phyloP scores from a whole-genome alignment of 2,329 filamentous ascomycete species.

The Achaetomium macrosporum region DNA sequence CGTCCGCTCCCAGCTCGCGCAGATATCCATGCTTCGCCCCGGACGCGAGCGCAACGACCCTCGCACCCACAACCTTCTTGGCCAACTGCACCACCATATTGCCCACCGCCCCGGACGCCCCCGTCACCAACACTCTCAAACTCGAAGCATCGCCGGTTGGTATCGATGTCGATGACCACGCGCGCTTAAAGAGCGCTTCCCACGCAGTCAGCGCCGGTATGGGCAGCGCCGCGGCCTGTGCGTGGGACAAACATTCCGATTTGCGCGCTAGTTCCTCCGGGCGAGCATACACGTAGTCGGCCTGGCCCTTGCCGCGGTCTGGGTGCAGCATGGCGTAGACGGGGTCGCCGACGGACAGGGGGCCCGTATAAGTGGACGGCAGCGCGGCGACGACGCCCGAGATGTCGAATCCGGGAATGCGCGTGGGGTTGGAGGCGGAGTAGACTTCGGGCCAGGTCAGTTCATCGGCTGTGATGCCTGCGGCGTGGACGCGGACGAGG shows the following conservation, averaged over 20 bases:
- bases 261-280: slow-evolving; percentile 21
- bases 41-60: slow-evolving; percentile 30
- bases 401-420: slow-evolving; percentile 34
- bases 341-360: slow-evolving; percentile 6
- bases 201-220: slow-evolving; percentile 30
- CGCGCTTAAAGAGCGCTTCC: slow-evolving; percentile 25
- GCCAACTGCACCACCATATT: slow-evolving; percentile 29
- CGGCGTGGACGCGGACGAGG: slow-evolving; percentile 30
- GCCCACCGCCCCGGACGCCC: slow-evolving; percentile 30
- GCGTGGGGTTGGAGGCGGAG: slow-evolving; percentile 15
- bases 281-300: slow-evolving; percentile 26
- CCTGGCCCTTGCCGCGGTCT: slow-evolving; percentile 24
- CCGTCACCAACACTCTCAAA: slow-evolving; percentile 27
- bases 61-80: slow-evolving; percentile 11
- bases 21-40: slow-evolving; percentile 16
- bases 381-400: slow-evolving; percentile 30
- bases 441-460: slow-evolving; percentile 32
- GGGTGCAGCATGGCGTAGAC: slow-evolving; percentile 28
- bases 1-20: slow-evolving; percentile 20
- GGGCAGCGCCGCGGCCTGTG: slow-evolving; percentile 28
- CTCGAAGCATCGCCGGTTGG: no score
- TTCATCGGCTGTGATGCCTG: slow-evolving; percentile 33
- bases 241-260: slow-evolving; percentile 21
- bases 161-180: neutral
- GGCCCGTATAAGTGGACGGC: slow-evolving; percentile 24